Evolutionary conservation across 2,329 filamentous ascomycete species (phyloP).

Genomic region (Pseudogymnoascus sp.): DNA sequence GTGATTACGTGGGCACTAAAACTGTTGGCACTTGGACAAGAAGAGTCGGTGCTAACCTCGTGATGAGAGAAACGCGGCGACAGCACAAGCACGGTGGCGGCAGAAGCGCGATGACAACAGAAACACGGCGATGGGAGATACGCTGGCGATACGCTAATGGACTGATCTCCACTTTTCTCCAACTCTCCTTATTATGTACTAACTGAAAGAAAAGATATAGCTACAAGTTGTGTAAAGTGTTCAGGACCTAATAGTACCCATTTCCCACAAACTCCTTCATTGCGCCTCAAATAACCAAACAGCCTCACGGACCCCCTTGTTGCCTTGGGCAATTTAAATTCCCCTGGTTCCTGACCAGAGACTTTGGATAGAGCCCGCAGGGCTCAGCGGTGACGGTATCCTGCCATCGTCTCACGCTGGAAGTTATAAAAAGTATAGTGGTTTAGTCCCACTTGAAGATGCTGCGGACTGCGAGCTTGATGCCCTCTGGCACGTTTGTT

Average conservation of each 20-base stretch:
- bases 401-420: background rate
- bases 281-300: background rate
- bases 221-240: conserved; percentile 2
- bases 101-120: too few relatives aligned
- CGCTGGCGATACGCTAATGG: too few relatives aligned
- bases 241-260: background rate
- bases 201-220: background rate
- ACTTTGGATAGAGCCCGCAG: too few relatives aligned
- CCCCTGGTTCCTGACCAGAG: background rate
- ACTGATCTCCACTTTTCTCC: too few relatives aligned
- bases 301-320: background rate
- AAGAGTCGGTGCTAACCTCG: too few relatives aligned
- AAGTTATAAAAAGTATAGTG: background rate
- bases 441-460: background rate
- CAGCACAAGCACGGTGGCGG: too few relatives aligned
- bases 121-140: too few relatives aligned
- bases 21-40: too few relatives aligned
- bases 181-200: background rate
- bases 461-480: conserved; percentile 7
- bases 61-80: too few relatives aligned
- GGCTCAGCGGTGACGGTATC: too few relatives aligned
- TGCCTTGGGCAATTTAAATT: background rate
- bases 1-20: too few relatives aligned
- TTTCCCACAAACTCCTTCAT: background rate
- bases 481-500: background rate